These are phyloP conservation scores for Cyclaneusma minus DNA, from an alignment of 2,329 filamentous ascomycete genomes.

Conservation along the genomic window DNA sequence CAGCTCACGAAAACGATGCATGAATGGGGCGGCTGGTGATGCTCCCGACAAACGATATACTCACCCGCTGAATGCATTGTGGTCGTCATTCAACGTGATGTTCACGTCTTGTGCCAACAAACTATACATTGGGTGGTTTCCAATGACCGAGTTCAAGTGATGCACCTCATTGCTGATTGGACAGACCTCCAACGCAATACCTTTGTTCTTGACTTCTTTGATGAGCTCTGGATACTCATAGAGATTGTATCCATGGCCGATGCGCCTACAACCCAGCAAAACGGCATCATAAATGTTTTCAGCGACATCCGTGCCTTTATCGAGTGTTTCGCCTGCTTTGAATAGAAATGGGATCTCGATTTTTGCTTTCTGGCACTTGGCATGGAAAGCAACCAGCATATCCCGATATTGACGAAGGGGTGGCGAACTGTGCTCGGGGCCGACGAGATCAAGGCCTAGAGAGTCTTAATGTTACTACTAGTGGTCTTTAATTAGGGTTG, in stretches of 20 bases:
- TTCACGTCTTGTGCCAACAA: conserved; percentile 48
- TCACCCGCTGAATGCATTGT: conserved; percentile 52
- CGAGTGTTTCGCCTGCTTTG: conserved; percentile 57
- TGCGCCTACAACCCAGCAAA: conserved; percentile 45
- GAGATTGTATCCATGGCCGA: conserved; percentile 55
- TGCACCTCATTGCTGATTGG: conserved; percentile 60
- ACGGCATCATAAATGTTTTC: conserved; percentile 52
- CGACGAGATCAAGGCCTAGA: no score
- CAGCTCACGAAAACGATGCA: neutral
- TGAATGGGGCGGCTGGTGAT: conserved; percentile 17
- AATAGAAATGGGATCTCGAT: conserved; percentile 59
- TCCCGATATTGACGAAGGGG: no score
- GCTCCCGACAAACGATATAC: conserved; percentile 24
- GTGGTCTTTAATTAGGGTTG: no score
- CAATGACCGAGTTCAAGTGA: conserved; percentile 46
- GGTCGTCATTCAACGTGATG: conserved; percentile 43
- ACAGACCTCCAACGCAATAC: conserved; percentile 52
- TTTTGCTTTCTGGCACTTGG: no score
- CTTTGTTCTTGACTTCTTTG: conserved; percentile 37
- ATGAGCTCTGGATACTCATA: conserved; percentile 46
- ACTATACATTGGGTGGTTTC: conserved; percentile 47
- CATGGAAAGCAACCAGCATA: no score
- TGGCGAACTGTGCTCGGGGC: no score
- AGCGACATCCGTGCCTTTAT: conserved; percentile 44
- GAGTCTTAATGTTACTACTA: no score